These are phyloP conservation scores for Xylaria sp. DNA, from an alignment of 2,329 filamentous ascomycete species.

Conservation along the genomic window DNA sequence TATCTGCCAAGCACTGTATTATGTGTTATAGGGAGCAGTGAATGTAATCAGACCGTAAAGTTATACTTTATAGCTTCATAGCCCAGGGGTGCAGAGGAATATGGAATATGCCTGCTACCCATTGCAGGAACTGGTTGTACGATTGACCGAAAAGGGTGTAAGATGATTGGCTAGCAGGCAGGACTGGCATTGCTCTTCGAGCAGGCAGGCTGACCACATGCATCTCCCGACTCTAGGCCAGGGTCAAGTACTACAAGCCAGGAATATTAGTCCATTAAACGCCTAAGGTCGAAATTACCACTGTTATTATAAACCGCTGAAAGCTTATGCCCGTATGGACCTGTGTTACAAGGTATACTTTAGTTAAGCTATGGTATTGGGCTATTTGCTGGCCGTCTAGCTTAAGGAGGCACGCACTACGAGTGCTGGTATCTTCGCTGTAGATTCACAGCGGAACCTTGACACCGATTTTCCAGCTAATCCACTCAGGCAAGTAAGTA, in stretches of 20 bases:
- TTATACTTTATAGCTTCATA: background rate
- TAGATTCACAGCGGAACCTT: too few relatives aligned
- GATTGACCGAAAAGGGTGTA: conserved; percentile 40
- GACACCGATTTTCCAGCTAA: too few relatives aligned
- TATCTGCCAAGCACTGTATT: too few relatives aligned
- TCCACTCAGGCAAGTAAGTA: too few relatives aligned
- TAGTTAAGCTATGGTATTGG: background rate
- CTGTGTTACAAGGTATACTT: too few relatives aligned
- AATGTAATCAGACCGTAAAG: background rate
- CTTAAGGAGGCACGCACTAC: background rate
- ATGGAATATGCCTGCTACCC: background rate
- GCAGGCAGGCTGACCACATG: conserved; percentile 2
- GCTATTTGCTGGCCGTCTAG: background rate
- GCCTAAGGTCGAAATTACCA: background rate
- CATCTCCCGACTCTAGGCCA: background rate
- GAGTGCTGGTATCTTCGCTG: too few relatives aligned
- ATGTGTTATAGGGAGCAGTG: background rate
- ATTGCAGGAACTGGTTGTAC: background rate
- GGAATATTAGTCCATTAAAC: too few relatives aligned
- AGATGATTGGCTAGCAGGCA: conserved; percentile 44
- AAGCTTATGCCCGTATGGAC: too few relatives aligned
- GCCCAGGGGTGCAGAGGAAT: background rate
- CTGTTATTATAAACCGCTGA: background rate
- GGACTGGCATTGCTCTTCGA: conserved; percentile 5
- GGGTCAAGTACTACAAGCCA: background rate